Conservation (phyloP, 306 rosid species). For the Cucurbita ficifolia region DNA sequence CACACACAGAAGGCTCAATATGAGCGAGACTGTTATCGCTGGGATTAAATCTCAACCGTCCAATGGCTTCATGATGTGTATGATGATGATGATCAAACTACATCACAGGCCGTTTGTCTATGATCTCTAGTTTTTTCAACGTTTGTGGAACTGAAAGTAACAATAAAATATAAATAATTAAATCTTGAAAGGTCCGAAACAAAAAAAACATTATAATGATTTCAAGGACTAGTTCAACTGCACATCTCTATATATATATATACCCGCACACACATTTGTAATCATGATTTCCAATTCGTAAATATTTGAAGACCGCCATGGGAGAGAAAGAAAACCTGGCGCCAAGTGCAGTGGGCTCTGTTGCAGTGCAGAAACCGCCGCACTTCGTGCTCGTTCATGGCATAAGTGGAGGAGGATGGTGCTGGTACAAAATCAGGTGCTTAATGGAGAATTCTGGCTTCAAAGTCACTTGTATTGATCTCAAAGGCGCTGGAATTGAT, state of each 20-base stretch:
- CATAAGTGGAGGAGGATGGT: conserved; percentile 70
- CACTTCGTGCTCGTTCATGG: conserved; percentile 95
- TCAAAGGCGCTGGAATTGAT: conserved; percentile 66
- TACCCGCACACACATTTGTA: no score
- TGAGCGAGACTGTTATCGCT: background rate
- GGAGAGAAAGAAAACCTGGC: conserved; percentile 16
- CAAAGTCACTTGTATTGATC: conserved; percentile 69
- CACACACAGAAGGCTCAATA: background rate
- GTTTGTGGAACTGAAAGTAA: background rate
- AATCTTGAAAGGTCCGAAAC: conserved; percentile 5
- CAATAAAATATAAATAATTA: background rate
- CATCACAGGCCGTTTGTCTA: background rate
- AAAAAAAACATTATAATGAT: conserved; percentile 1
- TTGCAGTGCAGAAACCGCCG: conserved; percentile 1
- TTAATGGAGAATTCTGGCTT: conserved; percentile 87
- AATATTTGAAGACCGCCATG: conserved; percentile 11
- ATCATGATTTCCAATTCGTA: background rate
- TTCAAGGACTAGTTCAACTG: background rate
- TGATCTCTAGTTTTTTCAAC: background rate
- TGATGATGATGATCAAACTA: background rate
- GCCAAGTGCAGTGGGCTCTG: conserved; percentile 1
- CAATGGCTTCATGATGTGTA: background rate
- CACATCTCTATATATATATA: background rate
- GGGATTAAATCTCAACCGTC: background rate
- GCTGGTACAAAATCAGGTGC: conserved; percentile 87